Evolutionary conservation across 2,329 filamentous ascomycete genomes (phyloP).

Genomic region (Pestalotiopsis sp.): DNA sequence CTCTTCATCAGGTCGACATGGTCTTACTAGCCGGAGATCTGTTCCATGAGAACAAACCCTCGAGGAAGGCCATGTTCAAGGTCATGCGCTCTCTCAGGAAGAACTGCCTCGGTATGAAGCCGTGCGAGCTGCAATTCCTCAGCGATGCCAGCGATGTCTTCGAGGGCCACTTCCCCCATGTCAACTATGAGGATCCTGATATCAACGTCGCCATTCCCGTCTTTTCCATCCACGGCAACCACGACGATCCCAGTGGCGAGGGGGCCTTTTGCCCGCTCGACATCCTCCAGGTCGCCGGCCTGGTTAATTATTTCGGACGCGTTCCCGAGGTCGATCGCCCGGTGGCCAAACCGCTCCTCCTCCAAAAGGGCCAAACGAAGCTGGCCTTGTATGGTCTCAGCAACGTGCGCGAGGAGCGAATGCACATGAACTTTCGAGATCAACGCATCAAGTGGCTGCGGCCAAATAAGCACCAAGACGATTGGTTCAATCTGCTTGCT

Average conservation of each 20-base stretch:
- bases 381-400: conserved; percentile 92
- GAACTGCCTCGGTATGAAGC: conserved; percentile 94
- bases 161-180: conserved; percentile 85
- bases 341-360: conserved; percentile 83
- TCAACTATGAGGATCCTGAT: conserved; percentile 97
- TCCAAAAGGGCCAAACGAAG: conserved; percentile 94
- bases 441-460: conserved; percentile 93
- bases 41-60: conserved; percentile 98
- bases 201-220: conserved; percentile 97
- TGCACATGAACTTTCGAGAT: conserved; percentile 92
- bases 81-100: conserved; percentile 93
- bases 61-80: conserved; percentile 92
- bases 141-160: conserved; percentile 93
- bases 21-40: conserved; percentile 91
- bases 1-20: conserved; percentile 77
- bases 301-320: conserved; percentile 95
- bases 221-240: conserved; percentile 98
- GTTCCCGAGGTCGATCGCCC: conserved; percentile 94
- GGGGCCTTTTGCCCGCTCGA: conserved; percentile 91
- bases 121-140: conserved; percentile 91
- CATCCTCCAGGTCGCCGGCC: conserved; percentile 83
- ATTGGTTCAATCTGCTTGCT: conserved; percentile 96
- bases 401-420: conserved; percentile 92
- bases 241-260: conserved; percentile 97
- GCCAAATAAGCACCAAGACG: conserved; percentile 75